phyloP scores from a whole-genome alignment of 2,329 filamentous ascomycete genomes.

The Ramularia collo-cygni region DNA sequence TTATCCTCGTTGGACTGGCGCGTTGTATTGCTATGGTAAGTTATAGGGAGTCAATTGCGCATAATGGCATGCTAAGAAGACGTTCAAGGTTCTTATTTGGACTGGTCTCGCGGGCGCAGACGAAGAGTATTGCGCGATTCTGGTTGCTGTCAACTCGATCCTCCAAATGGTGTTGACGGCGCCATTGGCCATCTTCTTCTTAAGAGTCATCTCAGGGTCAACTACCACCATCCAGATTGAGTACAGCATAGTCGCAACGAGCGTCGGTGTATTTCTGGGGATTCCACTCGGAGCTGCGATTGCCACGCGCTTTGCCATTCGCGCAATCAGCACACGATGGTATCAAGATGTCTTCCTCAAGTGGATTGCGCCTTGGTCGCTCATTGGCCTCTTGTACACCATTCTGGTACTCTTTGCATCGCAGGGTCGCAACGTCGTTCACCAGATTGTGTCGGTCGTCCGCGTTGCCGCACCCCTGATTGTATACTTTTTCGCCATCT shows the following conservation, averaged over 20 bases:
- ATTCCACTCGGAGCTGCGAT: constrained; percentile 74
- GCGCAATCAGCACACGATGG: constrained; percentile 48
- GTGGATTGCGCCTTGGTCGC: constrained; percentile 62
- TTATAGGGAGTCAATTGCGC: too few relatives aligned
- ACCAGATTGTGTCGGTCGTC: constrained; percentile 74
- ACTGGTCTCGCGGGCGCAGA: constrained; percentile 68
- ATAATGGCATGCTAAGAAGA: too few relatives aligned
- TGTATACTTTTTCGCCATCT: constrained; percentile 72
- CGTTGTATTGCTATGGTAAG: constrained; percentile 75
- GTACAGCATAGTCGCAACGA: constrained; percentile 55
- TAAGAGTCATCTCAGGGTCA: constrained; percentile 55
- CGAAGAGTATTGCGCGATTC: constrained; percentile 69
- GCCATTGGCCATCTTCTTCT: constrained; percentile 44
- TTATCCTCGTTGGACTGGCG: constrained; percentile 74
- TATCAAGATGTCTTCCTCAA: constrained; percentile 64
- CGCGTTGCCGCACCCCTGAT: constrained; percentile 72
- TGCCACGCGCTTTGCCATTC: constrained; percentile 59
- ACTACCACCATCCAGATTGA: constrained; percentile 32
- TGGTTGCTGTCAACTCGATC: constrained; percentile 42
- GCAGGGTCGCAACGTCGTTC: constrained; percentile 68
- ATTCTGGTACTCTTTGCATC: constrained; percentile 78
- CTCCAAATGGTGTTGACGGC: constrained; percentile 41
- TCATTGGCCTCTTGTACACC: constrained; percentile 77
- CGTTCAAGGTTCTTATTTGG: constrained; percentile 55
- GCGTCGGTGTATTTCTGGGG: constrained; percentile 72